Evolutionary conservation across 768 basidiomycete species (phyloP).

Genomic region (Podaxis mareebaensis): DNA sequence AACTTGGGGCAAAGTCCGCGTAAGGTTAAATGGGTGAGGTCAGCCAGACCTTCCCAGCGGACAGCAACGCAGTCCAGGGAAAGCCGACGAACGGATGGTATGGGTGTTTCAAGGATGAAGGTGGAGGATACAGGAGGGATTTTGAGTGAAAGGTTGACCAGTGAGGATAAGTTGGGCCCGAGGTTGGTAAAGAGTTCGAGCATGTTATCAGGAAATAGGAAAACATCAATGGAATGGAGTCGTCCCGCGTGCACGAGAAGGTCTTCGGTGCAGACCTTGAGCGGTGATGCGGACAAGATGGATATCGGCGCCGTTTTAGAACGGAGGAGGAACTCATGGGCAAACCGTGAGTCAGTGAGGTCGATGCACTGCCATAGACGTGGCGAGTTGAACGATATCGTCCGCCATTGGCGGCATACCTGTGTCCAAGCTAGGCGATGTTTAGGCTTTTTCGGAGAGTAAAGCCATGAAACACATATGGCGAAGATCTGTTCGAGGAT

Average conservation of each 20-base stretch:
- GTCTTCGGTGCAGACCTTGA: constrained; percentile 26
- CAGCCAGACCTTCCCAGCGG: constrained; percentile 32
- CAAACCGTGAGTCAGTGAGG: constrained; percentile 33
- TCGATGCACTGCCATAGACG: constrained; percentile 43
- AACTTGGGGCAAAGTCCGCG: constrained; percentile 30
- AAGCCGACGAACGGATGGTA: constrained; percentile 34
- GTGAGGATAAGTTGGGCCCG: constrained; percentile 25
- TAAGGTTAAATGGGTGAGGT: constrained; percentile 35
- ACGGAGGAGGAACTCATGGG: constrained; percentile 35
- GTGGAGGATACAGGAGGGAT: constrained; percentile 31
- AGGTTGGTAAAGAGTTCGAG: constrained; percentile 28
- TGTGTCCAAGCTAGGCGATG: constrained; percentile 41
- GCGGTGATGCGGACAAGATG: constrained; percentile 31
- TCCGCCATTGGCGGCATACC: constrained; percentile 40
- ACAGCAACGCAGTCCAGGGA: constrained; percentile 35
- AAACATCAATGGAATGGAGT: constrained; percentile 35
- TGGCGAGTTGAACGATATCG: constrained; percentile 32
- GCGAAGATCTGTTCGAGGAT: constrained; percentile 41
- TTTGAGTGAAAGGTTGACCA: constrained; percentile 36
- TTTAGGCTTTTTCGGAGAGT: constrained; percentile 27
- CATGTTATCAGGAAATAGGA: constrained; percentile 38
- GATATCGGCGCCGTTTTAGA: constrained; percentile 36
- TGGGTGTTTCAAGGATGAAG: constrained; percentile 22
- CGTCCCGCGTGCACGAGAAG: constrained; percentile 30
- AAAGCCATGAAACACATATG: constrained; percentile 39